Evolutionary conservation across 352 stramenopile genomes (phyloP), one percentile per base, ranked within the genome.

Genomic region (Hyaloperonospora arabidopsidis): DNA sequence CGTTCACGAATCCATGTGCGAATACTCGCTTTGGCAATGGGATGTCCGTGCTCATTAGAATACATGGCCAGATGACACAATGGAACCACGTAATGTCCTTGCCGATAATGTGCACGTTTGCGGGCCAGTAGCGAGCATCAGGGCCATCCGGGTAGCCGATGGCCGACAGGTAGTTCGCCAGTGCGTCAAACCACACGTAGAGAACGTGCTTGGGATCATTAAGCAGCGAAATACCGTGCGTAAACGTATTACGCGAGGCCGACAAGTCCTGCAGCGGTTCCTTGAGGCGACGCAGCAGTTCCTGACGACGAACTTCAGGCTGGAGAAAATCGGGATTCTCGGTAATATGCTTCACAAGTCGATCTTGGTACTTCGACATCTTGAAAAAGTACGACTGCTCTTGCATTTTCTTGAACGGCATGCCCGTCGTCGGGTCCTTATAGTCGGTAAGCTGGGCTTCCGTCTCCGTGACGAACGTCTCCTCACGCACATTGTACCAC

Each of bases 31-130:
- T 91, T 1, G 96, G 96, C 49, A 98, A 69, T 22, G 93, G 87
- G 34, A 99, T 77, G 22, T 79, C 95, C 25, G 93, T 90, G 52
- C 86, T 97, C 92, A 99, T 98, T 45, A 99, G 78, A 35, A 99
- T 98, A 74, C 93, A 98, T n/a, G 96, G 96, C 96, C 96, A 99
- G 70, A 98, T 99, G 13, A 99, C 90, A 22, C 89, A 88, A 80
- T 99, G 97, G 69, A 99, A 99, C 68, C 96, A 90, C 54, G 98
- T 85, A 65, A 99, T 99, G 76, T 99, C 97, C 79, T 99, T 99
- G 43, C 96, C 83, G 45, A 93, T 91, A n/a, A 93, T 81, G 67
- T 93, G 83, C 49, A 93, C 83, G 43, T 63, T 88, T 34, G 79
- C 83, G 11, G 80, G 79, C 83, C 83, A 93, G 69, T 85, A 91